Percentiles rank a stretch among this genome's conserved stretches.
Evolutionary conservation across 148 eudicot species (phyloP).

Genomic region (Silene latifolia): DNA sequence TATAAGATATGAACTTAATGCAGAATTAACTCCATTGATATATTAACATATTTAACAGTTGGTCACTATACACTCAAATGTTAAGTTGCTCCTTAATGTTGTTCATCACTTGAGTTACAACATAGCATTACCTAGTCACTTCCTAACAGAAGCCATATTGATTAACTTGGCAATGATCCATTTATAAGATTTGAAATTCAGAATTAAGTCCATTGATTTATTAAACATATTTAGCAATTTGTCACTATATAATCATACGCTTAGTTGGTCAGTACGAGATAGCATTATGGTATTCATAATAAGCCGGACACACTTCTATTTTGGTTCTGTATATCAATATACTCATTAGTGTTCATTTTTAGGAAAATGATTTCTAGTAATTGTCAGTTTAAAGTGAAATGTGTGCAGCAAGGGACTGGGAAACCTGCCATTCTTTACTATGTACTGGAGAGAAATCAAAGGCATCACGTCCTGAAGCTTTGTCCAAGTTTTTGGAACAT

Average conservation of each 20-base stretch:
- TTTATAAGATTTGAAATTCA: too few relatives aligned
- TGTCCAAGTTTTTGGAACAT: conserved; percentile 61
- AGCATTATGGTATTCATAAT: background rate
- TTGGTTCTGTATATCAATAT: background rate
- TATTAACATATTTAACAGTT: background rate
- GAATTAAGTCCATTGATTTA: too few relatives aligned
- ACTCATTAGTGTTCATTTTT: background rate
- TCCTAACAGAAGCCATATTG: too few relatives aligned
- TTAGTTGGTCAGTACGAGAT: background rate
- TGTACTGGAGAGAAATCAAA: conserved; percentile 64
- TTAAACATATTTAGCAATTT: too few relatives aligned
- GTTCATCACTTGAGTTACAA: too few relatives aligned
- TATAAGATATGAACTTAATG: background rate
- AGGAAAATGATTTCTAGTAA: conserved; percentile 12
- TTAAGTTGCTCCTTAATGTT: too few relatives aligned
- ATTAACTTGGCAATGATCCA: too few relatives aligned
- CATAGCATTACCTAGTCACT: too few relatives aligned
- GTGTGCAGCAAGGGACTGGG: conserved; percentile 89
- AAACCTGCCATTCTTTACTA: conserved; percentile 70
- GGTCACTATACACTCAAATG: background rate
- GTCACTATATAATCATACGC: too few relatives aligned
- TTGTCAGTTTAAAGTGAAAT: conserved; percentile 52
- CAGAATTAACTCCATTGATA: background rate
- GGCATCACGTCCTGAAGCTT: conserved; percentile 42
- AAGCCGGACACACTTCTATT: background rate